These are phyloP conservation scores for Blepharisma stoltei DNA, from an alignment of 73 alveolate species.

Conservation along the genomic window DNA sequence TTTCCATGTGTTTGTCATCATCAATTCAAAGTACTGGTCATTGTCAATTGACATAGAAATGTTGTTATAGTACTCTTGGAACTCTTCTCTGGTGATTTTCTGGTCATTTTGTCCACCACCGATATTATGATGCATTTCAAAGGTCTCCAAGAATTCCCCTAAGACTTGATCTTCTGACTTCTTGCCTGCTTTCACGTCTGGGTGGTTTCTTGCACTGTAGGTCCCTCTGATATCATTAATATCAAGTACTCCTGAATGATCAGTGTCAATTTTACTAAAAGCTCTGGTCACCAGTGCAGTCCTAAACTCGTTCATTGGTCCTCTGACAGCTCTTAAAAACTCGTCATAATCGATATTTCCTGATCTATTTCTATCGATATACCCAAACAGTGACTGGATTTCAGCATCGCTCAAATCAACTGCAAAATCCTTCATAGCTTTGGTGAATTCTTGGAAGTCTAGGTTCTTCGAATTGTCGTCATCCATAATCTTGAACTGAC, in stretches of 20 bases:
- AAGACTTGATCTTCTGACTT: constrained; percentile 58
- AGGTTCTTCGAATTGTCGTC: constrained; percentile 65
- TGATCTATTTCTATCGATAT: constrained; percentile 57
- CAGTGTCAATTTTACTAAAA: constrained; percentile 53
- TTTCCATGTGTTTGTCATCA: constrained; percentile 88
- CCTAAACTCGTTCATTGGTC: constrained; percentile 66
- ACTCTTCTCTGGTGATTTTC: constrained; percentile 39
- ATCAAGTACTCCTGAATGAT: constrained; percentile 59
- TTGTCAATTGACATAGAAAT: constrained; percentile 72
- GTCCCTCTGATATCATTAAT: constrained; percentile 56
- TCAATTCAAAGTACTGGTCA: constrained; percentile 69
- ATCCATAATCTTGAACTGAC: constrained; percentile 67
- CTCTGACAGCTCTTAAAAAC: constrained; percentile 60
- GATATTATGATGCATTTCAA: constrained; percentile 57
- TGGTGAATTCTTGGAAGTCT: constrained; percentile 68
- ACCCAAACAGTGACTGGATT: constrained; percentile 44
- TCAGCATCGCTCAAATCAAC: constrained; percentile 55
- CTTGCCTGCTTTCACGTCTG: constrained; percentile 71
- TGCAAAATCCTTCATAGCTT: constrained; percentile 64
- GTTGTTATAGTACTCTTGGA: constrained; percentile 60
- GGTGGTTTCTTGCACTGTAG: constrained; percentile 65
- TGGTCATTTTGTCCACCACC: constrained; percentile 30
- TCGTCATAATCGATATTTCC: constrained; percentile 68
- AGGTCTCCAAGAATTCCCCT: constrained; percentile 50
- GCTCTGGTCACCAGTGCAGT: constrained; percentile 65